Conservation (phyloP, 2,329 filamentous ascomycete species). For the Fusarium chlamydosporum region DNA sequence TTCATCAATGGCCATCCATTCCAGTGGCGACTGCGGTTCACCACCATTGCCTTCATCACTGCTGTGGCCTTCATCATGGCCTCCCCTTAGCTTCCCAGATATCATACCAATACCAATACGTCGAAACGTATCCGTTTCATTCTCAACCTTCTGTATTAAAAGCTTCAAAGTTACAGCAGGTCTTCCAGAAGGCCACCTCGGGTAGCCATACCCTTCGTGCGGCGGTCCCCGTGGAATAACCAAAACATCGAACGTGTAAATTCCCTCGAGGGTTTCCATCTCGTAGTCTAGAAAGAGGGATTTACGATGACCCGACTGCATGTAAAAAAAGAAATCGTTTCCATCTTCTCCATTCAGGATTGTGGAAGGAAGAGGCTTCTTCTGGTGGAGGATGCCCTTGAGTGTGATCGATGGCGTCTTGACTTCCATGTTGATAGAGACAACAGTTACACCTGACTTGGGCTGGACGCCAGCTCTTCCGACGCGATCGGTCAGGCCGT, state of each 20-base stretch:
- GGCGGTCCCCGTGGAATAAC: rapidly evolving
- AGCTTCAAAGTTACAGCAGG: rapidly evolving
- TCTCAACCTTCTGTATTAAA: not conserved
- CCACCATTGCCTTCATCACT: too few relatives aligned
- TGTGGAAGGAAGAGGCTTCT: not conserved
- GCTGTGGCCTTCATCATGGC: too few relatives aligned
- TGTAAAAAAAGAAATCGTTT: too few relatives aligned
- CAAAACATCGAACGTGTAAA: not conserved
- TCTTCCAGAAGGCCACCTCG: rapidly evolving
- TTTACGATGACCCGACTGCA: too few relatives aligned
- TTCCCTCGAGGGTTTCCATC: not conserved
- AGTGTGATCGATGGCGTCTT: not conserved
- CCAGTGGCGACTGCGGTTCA: rapidly evolving
- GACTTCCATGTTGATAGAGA: not conserved
- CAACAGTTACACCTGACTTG: not conserved
- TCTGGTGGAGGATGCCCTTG: not conserved
- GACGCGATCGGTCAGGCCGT: not conserved
- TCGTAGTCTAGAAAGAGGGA: not conserved
- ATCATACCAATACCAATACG: not conserved
- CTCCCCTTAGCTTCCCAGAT: too few relatives aligned
- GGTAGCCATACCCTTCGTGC: not conserved
- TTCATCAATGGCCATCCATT: not conserved
- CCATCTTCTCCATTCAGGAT: too few relatives aligned
- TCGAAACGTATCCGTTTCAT: not conserved
- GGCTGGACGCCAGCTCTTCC: not conserved